Conservation (phyloP, 2,329 filamentous ascomycete genomes). For the Didymosphaeria variabile region DNA sequence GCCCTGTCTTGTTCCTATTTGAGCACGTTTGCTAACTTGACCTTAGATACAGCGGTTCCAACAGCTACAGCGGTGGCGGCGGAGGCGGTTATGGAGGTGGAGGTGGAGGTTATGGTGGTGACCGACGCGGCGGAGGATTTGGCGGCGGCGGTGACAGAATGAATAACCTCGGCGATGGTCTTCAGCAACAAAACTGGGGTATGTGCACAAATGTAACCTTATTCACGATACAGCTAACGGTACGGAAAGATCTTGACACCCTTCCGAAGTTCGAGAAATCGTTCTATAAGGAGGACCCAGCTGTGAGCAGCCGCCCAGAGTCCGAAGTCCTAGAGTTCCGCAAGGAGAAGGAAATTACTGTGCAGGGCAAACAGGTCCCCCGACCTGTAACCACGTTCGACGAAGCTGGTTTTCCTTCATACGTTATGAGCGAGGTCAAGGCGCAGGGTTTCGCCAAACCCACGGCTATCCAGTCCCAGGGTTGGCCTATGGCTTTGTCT, state of each 20-base stretch:
- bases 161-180: conserved; percentile 84
- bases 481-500: conserved; percentile 98
- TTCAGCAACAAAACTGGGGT: conserved; percentile 93
- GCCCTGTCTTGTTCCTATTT: conserved; percentile 25
- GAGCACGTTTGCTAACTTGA: conserved; percentile 32
- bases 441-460: conserved; percentile 93
- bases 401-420: conserved; percentile 94
- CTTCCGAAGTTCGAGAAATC: conserved; percentile 98
- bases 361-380: conserved; percentile 82
- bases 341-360: conserved; percentile 81
- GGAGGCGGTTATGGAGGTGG: conserved; percentile 31
- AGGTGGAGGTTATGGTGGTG: conserved; percentile 34
- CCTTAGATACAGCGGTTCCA: conserved; percentile 39
- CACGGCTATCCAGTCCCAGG: conserved; percentile 96
- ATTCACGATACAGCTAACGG: conserved; percentile 32
- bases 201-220: conserved; percentile 58
- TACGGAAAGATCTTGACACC: conserved; percentile 71
- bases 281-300: conserved; percentile 95
- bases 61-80: conserved; percentile 36
- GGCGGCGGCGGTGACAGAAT: conserved; percentile 89
- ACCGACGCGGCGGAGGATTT: conserved; percentile 43
- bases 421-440: conserved; percentile 99
- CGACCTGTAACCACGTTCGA: conserved; percentile 97
- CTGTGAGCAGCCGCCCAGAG: conserved; percentile 76
- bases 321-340: conserved; percentile 90